These are phyloP conservation scores for Cylindrodendrum hubeiense DNA, from an alignment of 2,329 filamentous ascomycete species.

Conservation along the genomic window DNA sequence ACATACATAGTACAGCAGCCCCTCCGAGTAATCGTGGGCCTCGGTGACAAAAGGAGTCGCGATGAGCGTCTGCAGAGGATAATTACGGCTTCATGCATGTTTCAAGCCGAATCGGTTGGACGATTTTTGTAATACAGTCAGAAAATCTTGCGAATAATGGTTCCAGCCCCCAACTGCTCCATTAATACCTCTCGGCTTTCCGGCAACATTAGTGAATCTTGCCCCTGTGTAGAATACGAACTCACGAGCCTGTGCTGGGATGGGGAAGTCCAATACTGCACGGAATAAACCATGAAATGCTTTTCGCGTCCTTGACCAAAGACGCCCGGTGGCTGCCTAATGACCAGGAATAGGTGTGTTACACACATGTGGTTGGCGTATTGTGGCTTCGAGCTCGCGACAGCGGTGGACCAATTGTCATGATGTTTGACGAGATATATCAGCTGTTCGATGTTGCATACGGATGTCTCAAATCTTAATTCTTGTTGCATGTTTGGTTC, in stretches of 20 bases:
- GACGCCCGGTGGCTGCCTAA: background rate
- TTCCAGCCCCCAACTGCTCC: background rate
- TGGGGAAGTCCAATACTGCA: background rate
- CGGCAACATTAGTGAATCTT: no score
- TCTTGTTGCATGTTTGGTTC: background rate
- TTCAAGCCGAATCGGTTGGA: background rate
- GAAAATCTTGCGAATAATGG: background rate
- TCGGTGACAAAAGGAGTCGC: background rate
- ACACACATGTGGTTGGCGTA: background rate
- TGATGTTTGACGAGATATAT: background rate
- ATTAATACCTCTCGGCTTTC: no score
- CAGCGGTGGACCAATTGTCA: background rate
- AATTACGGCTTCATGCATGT: background rate
- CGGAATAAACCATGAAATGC: background rate
- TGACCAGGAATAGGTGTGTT: background rate
- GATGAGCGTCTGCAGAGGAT: background rate
- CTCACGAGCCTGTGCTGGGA: background rate
- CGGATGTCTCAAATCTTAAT: background rate
- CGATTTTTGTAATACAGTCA: background rate
- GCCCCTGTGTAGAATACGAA: background rate
- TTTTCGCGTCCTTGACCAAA: background rate
- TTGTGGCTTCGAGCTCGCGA: slow-evolving; percentile 5
- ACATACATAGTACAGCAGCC: background rate
- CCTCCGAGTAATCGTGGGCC: background rate
- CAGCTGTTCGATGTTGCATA: background rate